A percentile compares a stretch with the other conserved stretches of the same genome.
These are phyloP conservation scores for Nicotiana benthamiana DNA, from an alignment of 257 asterid genomes.

Conservation along the genomic window DNA sequence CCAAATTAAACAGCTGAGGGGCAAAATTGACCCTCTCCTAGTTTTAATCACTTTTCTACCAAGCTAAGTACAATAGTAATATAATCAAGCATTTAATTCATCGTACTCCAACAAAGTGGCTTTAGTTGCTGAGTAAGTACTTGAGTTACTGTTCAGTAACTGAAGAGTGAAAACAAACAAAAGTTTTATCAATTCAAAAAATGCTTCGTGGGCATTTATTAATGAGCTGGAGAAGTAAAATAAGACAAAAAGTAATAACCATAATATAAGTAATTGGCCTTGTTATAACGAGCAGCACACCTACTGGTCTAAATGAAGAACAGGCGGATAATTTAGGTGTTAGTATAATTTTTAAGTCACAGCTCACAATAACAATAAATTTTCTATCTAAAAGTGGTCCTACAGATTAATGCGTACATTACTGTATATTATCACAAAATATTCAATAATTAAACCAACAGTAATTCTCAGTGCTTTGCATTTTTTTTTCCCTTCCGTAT, in stretches of 20 bases:
- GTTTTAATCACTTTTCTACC: background rate
- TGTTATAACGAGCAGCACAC: background rate
- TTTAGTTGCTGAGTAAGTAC: background rate
- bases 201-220: background rate
- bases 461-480: background rate
- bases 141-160: background rate
- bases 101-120: background rate
- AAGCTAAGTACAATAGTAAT: background rate
- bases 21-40: too few relatives aligned
- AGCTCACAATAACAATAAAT: background rate
- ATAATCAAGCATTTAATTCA: background rate
- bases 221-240: background rate
- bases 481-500: background rate
- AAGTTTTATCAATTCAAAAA: too few relatives aligned
- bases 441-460: background rate
- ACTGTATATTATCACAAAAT: background rate
- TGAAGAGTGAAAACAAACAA: background rate
- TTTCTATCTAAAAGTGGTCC: background rate
- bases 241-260: background rate
- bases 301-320: background rate
- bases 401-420: too few relatives aligned
- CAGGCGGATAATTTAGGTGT: background rate
- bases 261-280: background rate
- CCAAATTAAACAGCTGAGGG: too few relatives aligned
- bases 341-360: background rate